Evolutionary conservation across 495 filamentous ascomycete genomes (phyloP), one percentile per base, ranked within the genome.

Genomic region (Parmelia sp.): DNA sequence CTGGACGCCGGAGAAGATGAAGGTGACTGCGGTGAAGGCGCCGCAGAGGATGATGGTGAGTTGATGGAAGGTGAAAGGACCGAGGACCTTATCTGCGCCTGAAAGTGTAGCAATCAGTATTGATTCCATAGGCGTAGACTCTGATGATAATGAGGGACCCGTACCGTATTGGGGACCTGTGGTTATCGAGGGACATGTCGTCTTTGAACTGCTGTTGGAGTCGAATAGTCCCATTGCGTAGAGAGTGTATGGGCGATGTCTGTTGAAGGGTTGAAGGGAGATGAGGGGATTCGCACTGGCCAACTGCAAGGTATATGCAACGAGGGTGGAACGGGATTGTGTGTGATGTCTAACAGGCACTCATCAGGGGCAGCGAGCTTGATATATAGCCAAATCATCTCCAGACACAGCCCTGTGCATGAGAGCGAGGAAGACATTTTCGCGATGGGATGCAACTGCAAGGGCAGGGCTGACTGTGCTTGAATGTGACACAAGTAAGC

Each of bases 1-100:
- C n/a, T 69, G 57, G 36, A 37, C 31, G 7, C 73, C 63, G 17
- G 72, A 70, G 15, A 70, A 23, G 10, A 74, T 17, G 45, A 67
- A 69, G 3, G 70, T 60, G 23, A 68, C 29, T 7, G 23, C 19
- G 17, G 49, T 44, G 33, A 57, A 63, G 27, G 40, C 61, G 21
- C 49, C 49, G 40, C 61, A 57, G 4, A 63, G 61, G 29, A 57
- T 44, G 15, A 39, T 57, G 33, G 61, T 63, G 2, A 63, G 3
- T 0, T 23, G 25, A 9, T 63, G 61, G 53, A 63, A 63, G 27
- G 61, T 63, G 27, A 57, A 7, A 27, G 51, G 35, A 8, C 61
- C 61, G 27, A 57, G 3, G 29, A 63, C 27, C 4, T 19, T 6
- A 11, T 57, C 51, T 33, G 61, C 42, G 36, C 61, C 61, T 62